Evolutionary conservation across 2,329 filamentous ascomycete genomes (phyloP).

Genomic region (Pseudogymnoascus sp.): DNA sequence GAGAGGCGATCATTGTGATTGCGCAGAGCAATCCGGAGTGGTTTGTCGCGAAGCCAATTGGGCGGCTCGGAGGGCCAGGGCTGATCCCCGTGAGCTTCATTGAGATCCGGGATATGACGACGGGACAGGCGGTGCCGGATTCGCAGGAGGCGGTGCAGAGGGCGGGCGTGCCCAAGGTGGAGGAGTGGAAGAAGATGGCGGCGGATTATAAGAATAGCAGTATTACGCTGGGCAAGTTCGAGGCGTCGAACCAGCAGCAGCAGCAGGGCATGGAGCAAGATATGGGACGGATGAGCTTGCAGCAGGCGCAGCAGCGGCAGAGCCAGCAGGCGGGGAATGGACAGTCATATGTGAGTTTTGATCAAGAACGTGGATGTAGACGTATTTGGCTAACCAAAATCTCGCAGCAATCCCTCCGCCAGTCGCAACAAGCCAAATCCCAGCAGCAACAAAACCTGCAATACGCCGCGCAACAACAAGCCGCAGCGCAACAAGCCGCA

Average conservation of each 20-base stretch:
- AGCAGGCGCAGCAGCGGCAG: conserved; percentile 39
- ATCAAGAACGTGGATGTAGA: not conserved
- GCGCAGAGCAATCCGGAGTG: conserved; percentile 97
- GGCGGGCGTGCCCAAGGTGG: conserved; percentile 86
- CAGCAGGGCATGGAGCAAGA: conserved; percentile 57
- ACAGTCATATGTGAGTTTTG: conserved; percentile 37
- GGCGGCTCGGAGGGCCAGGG: conserved; percentile 86
- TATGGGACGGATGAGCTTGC: conserved; percentile 73
- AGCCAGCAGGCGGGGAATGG: conserved; percentile 42
- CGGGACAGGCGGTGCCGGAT: conserved; percentile 72
- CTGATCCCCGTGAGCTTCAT: conserved; percentile 95
- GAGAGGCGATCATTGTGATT: conserved; percentile 96
- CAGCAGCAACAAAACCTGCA: conserved; percentile 30
- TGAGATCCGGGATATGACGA: conserved; percentile 89
- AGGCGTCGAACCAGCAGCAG: conserved; percentile 39
- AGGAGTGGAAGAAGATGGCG: conserved; percentile 99
- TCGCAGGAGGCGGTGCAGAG: conserved; percentile 76
- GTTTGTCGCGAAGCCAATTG: conserved; percentile 99
- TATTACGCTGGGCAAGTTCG: conserved; percentile 89
- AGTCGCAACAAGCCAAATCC: conserved; percentile 16
- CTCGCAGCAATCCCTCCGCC: conserved; percentile 19
- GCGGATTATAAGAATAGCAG: conserved; percentile 99
- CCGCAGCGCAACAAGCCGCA: conserved; percentile 32
- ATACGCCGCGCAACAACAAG: conserved; percentile 36
- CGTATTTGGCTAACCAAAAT: not conserved